Conservation (phyloP, 176 grass and related monocot genomes). For the Paspalum notatum region DNA sequence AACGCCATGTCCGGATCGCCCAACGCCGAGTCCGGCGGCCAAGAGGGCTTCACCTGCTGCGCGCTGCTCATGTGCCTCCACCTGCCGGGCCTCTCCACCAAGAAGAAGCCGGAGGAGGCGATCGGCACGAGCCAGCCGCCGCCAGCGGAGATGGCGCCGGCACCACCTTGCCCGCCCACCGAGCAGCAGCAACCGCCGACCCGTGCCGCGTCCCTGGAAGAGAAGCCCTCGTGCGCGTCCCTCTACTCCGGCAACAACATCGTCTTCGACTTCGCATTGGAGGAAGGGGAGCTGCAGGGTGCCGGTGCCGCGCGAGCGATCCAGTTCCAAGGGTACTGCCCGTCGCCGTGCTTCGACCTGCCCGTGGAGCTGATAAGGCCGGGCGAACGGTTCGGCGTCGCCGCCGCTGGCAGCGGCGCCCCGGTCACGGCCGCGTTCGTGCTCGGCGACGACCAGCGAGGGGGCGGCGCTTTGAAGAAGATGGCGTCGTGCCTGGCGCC, state of each 20-base stretch:
- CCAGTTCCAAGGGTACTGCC: constrained; percentile 39
- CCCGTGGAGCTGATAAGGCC: constrained; percentile 47
- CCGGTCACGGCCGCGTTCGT: constrained; percentile 43
- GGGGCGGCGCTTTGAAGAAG: constrained; percentile 31
- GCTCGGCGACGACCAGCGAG: constrained; percentile 8
- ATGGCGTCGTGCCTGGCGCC: constrained; percentile 45
- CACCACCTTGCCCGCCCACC: not conserved
- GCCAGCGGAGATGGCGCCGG: not conserved
- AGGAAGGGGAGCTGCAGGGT: not conserved
- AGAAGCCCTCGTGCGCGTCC: constrained; percentile 43
- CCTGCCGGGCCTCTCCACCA: constrained; percentile 38
- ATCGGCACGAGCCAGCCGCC: constrained; percentile 5
- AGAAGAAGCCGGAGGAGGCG: constrained; percentile 43
- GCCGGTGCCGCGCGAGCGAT: not conserved
- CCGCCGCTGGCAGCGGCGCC: not conserved
- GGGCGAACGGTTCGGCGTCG: not conserved
- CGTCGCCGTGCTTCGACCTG: constrained; percentile 61
- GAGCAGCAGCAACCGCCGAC: not conserved
- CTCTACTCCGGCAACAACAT: constrained; percentile 53
- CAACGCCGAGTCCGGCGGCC: constrained; percentile 18
- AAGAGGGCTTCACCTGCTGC: constrained; percentile 43
- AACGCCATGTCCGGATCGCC: constrained; percentile 36
- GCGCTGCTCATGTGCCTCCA: constrained; percentile 50
- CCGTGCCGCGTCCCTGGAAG: constrained; percentile 25
- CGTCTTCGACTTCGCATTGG: constrained; percentile 43